These are phyloP conservation scores for Leccinum broughii DNA, from an alignment of 768 basidiomycete species.

Conservation along the genomic window DNA sequence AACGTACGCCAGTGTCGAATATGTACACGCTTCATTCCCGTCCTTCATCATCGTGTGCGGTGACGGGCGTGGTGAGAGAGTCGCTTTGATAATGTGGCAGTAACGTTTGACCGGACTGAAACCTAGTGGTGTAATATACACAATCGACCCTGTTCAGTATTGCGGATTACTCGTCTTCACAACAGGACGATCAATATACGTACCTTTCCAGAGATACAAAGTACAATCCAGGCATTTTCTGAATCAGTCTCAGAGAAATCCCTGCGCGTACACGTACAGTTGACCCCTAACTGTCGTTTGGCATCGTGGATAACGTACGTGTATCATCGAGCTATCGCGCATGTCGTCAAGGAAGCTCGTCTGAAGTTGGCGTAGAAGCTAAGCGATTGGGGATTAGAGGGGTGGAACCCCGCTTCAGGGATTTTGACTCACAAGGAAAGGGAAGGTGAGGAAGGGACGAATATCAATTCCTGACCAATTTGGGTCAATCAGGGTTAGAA, in stretches of 20 bases:
- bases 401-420: background rate
- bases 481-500: constrained; percentile 10
- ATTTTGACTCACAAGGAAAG: constrained; percentile 2
- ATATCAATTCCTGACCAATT: background rate
- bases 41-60: background rate
- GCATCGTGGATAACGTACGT: background rate
- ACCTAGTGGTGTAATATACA: constrained; percentile 2
- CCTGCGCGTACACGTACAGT: constrained; percentile 12
- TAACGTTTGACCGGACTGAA: background rate
- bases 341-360: background rate
- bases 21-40: constrained; percentile 11
- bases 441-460: background rate
- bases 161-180: background rate
- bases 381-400: background rate
- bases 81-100: background rate
- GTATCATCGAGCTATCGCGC: constrained; percentile 2
- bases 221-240: background rate
- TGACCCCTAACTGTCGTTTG: background rate
- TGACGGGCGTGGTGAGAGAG: background rate
- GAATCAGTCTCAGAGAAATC: background rate
- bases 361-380: background rate
- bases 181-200: background rate
- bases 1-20: background rate
- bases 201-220: background rate
- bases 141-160: background rate